Conservation (phyloP, 306 rosid genomes). For the Sphenostylis stenocarpa region DNA sequence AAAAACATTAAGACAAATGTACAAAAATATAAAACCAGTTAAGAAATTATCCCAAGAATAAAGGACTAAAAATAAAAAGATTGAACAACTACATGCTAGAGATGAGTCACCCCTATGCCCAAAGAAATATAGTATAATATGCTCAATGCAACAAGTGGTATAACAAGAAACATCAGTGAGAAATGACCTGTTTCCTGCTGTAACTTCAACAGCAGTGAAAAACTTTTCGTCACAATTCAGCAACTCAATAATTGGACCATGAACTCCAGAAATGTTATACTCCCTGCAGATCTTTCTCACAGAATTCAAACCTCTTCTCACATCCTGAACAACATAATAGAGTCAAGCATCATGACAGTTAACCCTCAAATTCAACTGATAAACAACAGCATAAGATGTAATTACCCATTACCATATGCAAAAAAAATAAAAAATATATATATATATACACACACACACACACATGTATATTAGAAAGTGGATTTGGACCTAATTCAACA, state of each 20-base stretch:
- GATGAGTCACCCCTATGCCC: background rate
- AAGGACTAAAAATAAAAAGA: background rate
- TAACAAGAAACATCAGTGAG: background rate
- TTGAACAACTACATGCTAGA: background rate
- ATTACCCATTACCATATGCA: background rate
- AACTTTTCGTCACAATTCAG: slow-evolving; percentile 88
- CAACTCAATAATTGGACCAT: slow-evolving; percentile 93
- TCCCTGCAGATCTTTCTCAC: slow-evolving; percentile 81
- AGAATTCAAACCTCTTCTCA: slow-evolving; percentile 91
- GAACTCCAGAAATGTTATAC: slow-evolving; percentile 73
- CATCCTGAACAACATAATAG: slow-evolving; percentile 62
- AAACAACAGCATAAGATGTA: background rate
- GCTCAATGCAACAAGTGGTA: background rate
- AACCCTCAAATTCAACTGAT: slow-evolving; percentile 8
- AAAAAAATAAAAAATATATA: background rate
- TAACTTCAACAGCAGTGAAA: slow-evolving; percentile 96
- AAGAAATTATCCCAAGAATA: slow-evolving; percentile 1
- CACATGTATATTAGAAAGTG: no score
- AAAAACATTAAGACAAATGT: slow-evolving; percentile 21
- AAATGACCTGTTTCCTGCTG: slow-evolving; percentile 91
- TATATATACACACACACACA: no score
- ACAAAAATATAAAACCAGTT: background rate
- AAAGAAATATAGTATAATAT: background rate
- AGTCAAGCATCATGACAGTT: slow-evolving; percentile 5
- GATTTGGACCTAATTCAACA: no score